Conservation (phyloP, 345 rosid species). For the Melastoma malabathricum region DNA sequence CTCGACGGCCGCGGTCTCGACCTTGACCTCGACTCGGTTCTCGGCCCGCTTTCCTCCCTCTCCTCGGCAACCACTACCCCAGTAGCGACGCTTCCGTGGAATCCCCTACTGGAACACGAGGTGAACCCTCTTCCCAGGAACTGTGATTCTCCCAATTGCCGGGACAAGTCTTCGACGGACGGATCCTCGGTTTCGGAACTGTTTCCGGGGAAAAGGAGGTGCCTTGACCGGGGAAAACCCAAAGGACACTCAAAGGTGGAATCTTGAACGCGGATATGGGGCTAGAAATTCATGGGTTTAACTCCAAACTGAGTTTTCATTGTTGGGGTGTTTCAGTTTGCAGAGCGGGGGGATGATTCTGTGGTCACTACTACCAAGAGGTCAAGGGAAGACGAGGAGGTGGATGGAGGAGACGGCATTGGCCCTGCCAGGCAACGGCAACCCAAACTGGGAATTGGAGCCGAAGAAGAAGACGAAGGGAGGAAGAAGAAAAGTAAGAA, state of each 20-base stretch:
- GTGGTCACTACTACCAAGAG: neutral
- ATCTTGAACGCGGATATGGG: constrained; percentile 7
- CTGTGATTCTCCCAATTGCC: neutral
- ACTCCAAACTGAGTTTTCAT: too few relatives aligned
- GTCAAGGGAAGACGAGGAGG: constrained; percentile 21
- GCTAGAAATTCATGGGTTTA: too few relatives aligned
- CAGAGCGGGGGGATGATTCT: constrained; percentile 24
- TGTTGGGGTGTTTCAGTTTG: too few relatives aligned
- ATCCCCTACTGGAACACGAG: constrained; percentile 13
- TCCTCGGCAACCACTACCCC: too few relatives aligned
- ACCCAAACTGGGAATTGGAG: constrained; percentile 11
- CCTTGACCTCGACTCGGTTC: too few relatives aligned
- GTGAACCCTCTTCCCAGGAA: too few relatives aligned
- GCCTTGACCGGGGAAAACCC: constrained; percentile 45
- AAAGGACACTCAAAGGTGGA: constrained; percentile 29
- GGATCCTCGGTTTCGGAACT: constrained; percentile 40
- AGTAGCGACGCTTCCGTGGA: too few relatives aligned
- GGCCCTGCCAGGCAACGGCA: constrained; percentile 6
- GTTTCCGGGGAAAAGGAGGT: constrained; percentile 8
- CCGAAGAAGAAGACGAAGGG: constrained; percentile 13
- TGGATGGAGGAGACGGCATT: constrained; percentile 7
- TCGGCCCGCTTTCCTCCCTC: too few relatives aligned
- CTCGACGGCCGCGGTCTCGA: too few relatives aligned
- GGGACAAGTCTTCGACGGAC: constrained; percentile 24
- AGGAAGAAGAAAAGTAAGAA: neutral